Evolutionary conservation across 2,329 filamentous ascomycete genomes (phyloP).

Genomic region (Colletotrichum musae): DNA sequence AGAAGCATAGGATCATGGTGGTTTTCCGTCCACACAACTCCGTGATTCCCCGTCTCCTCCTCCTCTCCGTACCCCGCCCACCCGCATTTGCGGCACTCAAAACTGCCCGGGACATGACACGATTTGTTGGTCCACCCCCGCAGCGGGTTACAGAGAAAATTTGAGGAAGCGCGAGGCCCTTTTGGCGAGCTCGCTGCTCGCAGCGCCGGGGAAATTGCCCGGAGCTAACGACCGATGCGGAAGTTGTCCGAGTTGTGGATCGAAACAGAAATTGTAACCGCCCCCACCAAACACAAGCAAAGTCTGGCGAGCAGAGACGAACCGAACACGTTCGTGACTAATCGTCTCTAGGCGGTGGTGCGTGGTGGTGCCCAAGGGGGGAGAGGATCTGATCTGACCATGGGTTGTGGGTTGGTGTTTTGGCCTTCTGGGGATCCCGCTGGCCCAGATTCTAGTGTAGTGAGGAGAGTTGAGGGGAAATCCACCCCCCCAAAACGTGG

Average conservation of each 20-base stretch:
- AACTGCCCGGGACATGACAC: not conserved
- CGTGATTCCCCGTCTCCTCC: slow-evolving; percentile 21
- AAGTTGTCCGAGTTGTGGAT: slow-evolving; percentile 38
- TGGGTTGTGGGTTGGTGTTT: slow-evolving; percentile 15
- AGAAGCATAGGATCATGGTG: too few species aligned
- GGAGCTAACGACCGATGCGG: slow-evolving; percentile 32
- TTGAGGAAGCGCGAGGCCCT: slow-evolving; percentile 2
- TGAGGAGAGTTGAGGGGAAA: slow-evolving; percentile 27
- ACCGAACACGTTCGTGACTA: slow-evolving; percentile 20
- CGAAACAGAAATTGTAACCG: slow-evolving; percentile 30
- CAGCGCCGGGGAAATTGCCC: slow-evolving; percentile 22
- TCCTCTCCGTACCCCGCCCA: slow-evolving; percentile 23
- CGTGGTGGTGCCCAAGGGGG: slow-evolving; percentile 25
- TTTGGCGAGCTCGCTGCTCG: slow-evolving; percentile 8
- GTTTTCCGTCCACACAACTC: not conserved
- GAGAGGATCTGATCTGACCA: slow-evolving; percentile 13
- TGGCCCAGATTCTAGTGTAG: slow-evolving; percentile 13
- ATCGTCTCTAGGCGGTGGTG: not conserved
- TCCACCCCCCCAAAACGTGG: slow-evolving; percentile 14
- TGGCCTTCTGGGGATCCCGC: slow-evolving; percentile 37
- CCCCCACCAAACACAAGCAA: slow-evolving; percentile 1
- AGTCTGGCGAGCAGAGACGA: slow-evolving; percentile 4
- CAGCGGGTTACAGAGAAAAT: slow-evolving; percentile 24
- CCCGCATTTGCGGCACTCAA: slow-evolving; percentile 17
- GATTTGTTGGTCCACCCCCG: slow-evolving; percentile 30